Conservation (phyloP, 1,284 basidiomycete genomes). For the Schizophyllum amplum region DNA sequence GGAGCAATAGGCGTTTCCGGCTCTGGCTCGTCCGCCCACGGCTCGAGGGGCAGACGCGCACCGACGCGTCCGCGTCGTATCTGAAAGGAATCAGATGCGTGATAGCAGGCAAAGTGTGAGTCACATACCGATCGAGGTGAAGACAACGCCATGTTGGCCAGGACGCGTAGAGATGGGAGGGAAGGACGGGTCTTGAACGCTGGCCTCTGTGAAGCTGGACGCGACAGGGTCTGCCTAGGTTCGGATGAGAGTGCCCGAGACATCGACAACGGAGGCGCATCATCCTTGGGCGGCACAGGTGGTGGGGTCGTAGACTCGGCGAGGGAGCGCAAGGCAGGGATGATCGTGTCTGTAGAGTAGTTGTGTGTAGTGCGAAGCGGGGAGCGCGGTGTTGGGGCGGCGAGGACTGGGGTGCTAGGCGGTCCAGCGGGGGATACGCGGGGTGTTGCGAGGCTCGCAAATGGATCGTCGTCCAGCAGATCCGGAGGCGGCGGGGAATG, state of each 20-base stretch:
- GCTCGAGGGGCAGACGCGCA: conserved; percentile 51
- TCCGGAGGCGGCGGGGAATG: conserved; percentile 29
- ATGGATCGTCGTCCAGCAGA: conserved; percentile 63
- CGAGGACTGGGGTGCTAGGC: background rate
- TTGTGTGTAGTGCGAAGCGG: conserved; percentile 8
- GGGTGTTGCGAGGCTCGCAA: conserved; percentile 41
- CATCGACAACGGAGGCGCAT: conserved; percentile 17
- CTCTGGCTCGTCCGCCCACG: conserved; percentile 39
- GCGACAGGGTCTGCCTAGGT: conserved; percentile 26
- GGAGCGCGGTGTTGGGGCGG: conserved; percentile 13
- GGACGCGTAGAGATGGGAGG: conserved; percentile 52
- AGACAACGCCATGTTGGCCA: conserved; percentile 42
- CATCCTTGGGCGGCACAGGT: conserved; percentile 10
- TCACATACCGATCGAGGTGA: conserved; percentile 46
- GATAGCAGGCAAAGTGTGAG: background rate
- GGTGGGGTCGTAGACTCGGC: conserved; percentile 13
- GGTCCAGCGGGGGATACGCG: conserved; percentile 9
- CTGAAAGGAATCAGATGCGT: conserved; percentile 21
- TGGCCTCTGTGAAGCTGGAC: conserved; percentile 50
- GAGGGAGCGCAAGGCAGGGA: conserved; percentile 14
- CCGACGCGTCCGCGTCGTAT: conserved; percentile 51
- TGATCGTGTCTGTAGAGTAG: conserved; percentile 12
- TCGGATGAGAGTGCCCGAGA: conserved; percentile 12
- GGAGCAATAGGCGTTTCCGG: background rate
- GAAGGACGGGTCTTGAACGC: conserved; percentile 55